Conservation (phyloP, 2,329 filamentous ascomycete species). For the Periglandula ipomoeae region DNA sequence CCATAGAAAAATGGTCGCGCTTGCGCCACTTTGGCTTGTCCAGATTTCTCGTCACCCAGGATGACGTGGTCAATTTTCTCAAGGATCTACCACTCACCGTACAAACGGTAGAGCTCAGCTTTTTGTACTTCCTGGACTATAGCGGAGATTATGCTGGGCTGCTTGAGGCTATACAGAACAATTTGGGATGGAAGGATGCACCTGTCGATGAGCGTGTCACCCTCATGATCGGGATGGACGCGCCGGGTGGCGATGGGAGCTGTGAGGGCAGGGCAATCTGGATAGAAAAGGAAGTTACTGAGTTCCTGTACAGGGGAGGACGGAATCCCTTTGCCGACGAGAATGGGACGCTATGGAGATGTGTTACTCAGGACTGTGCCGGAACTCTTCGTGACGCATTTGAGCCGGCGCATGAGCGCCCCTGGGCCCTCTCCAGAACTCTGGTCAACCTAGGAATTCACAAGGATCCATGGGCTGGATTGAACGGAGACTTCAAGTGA, state of each 20-base stretch:
- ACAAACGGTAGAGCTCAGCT: constrained; percentile 24
- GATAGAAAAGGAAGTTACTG: neutral
- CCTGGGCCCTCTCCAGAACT: neutral
- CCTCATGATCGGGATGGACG: no score
- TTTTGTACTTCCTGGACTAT: constrained; percentile 17
- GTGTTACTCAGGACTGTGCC: neutral
- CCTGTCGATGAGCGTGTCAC: no score
- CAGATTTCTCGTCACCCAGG: constrained; percentile 15
- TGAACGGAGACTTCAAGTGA: no score
- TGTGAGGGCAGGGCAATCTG: neutral
- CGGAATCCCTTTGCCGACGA: neutral
- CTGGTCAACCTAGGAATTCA: no score
- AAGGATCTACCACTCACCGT: constrained; percentile 17
- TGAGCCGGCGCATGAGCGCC: neutral
- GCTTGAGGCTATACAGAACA: neutral
- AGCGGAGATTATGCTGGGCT: neutral
- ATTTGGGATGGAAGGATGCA: neutral
- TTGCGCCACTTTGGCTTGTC: constrained; percentile 24
- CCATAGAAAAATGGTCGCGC: constrained; percentile 17
- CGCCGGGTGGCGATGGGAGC: neutral
- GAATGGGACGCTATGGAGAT: neutral
- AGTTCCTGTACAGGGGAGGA: neutral
- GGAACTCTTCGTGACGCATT: neutral
- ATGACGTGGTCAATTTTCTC: constrained; percentile 20
- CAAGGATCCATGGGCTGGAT: no score